Percentiles rank a stretch among this genome's conserved stretches.
Evolutionary conservation across 163 green algal species (phyloP).

Genomic region (Scenedesmus sp.): DNA sequence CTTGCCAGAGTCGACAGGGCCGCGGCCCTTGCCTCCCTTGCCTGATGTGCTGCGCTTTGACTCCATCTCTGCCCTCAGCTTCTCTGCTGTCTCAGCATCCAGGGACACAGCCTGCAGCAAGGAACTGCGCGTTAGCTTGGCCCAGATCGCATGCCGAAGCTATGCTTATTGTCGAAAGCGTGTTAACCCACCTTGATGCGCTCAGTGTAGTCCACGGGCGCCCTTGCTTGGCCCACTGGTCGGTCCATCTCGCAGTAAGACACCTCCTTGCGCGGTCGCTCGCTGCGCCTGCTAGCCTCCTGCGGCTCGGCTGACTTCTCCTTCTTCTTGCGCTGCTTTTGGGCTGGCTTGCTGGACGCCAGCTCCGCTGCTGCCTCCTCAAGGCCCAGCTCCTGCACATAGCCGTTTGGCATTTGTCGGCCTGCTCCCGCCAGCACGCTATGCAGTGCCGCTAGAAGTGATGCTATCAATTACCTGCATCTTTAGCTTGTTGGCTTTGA

Average conservation of each 20-base stretch:
- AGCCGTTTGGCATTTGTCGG: background rate
- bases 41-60: constrained; percentile 1
- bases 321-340: constrained; percentile 62
- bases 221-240: background rate
- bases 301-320: background rate
- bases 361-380: constrained; percentile 28
- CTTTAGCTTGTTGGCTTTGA: constrained; percentile 60
- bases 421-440: too few relatives aligned
- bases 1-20: constrained; percentile 61
- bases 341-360: constrained; percentile 52
- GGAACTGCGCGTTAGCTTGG: background rate
- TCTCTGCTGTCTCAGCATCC: constrained; percentile 41
- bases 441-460: background rate
- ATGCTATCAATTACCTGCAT: constrained; percentile 45
- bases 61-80: constrained; percentile 45
- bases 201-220: constrained; percentile 46
- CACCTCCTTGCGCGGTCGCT: constrained; percentile 27
- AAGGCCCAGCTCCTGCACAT: constrained; percentile 51
- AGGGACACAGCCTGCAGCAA: constrained; percentile 30
- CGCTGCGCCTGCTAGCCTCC: constrained; percentile 11
- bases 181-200: constrained; percentile 20
- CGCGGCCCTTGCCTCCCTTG: constrained; percentile 46
- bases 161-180: background rate
- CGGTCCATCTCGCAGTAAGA: constrained; percentile 31
- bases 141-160: too few relatives aligned